Base-by-base conservation (phyloP, 345 rosid genomes). In the Eucalyptus sp. region DNA sequence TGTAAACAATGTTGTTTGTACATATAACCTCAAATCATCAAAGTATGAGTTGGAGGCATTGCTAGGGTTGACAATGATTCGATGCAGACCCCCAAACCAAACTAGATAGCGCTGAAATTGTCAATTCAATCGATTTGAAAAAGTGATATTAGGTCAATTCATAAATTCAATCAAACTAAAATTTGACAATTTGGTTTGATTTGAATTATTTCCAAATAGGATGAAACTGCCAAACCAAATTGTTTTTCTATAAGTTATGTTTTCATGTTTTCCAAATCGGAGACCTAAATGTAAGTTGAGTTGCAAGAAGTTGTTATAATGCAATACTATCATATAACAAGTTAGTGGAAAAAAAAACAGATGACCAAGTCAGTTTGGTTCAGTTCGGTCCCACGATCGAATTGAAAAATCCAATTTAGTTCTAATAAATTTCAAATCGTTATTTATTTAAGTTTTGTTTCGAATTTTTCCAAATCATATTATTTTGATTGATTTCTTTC, bases 311-410 rank as follows among this genome's bases (percentile, higher is more conserved):
- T 33, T 68, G 25, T 68, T 52, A 52, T 52, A 0, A 52, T 52
- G 56, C 24, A 52, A 52, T 3, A 52, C 10, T 1, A 52, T 52
- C 56, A 18, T 18, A 18, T 52, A 52, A 52, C 24, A 52, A 52
- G 56, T 52, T 52, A 3, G 24, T 52, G 56, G 56, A 20, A 52
- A 52, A 41, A 37, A 51, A 52, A 52, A 18, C 56, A 52, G 4
- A 18, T 52, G 24, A 52, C 9, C 56, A 52, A 52, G 56, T 52
- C 10, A 18, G 56, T 52, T 52, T 52, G 56, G 56, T 52, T 60
- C 8, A 27, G 1, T 60, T 60, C 2, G 1, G 2, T 52, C 56
- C 10, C 56, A 52, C 56, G 2, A 66, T 2, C 3, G 3, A 16
- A 31, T 8, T 66, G 43, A 31, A 66, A 66, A 66, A 16, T 33